A percentile compares a stretch with the other conserved stretches of the same genome.
Evolutionary conservation across 768 basidiomycete genomes (phyloP).

Genomic region (Boletus rubroflammeus): DNA sequence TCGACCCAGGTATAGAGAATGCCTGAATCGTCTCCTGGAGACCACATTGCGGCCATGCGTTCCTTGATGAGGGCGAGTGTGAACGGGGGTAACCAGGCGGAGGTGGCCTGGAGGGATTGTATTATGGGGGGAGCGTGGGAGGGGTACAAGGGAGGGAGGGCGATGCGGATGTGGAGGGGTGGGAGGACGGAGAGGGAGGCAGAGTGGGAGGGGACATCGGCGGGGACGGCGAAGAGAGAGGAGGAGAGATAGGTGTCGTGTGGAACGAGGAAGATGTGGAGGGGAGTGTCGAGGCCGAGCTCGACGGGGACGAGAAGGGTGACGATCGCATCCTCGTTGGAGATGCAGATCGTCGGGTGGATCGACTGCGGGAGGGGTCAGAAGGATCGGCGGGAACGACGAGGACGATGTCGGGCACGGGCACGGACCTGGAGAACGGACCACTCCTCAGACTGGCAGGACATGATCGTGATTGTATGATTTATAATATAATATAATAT

Average conservation of each 20-base stretch:
- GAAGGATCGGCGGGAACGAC: constrained; percentile 4
- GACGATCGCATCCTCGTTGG: constrained; percentile 34
- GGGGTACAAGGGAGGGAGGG: constrained; percentile 56
- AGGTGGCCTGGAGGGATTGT: constrained; percentile 49
- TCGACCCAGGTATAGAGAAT: constrained; percentile 72
- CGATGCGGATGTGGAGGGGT: constrained; percentile 55
- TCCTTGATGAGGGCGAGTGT: constrained; percentile 35
- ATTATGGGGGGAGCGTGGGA: constrained; percentile 49
- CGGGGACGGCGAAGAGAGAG: not conserved
- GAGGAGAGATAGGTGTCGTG: constrained; percentile 9
- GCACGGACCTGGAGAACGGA: constrained; percentile 26
- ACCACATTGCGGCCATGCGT: constrained; percentile 55
- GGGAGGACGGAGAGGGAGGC: constrained; percentile 53
- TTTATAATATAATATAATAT: constrained; percentile 6
- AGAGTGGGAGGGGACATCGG: not conserved
- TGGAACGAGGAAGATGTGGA: constrained; percentile 33
- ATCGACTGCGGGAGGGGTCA: constrained; percentile 52
- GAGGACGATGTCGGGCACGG: not conserved
- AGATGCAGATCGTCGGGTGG: constrained; percentile 63
- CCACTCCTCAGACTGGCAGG: constrained; percentile 15
- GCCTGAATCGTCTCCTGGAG: constrained; percentile 42
- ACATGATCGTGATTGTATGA: constrained; percentile 1
- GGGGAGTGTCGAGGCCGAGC: constrained; percentile 40
- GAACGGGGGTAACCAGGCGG: constrained; percentile 52
- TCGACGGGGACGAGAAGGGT: constrained; percentile 60